These are phyloP conservation scores for Actinomucor elegans DNA, from an alignment of 371 early-diverging fungal species.

Conservation along the genomic window DNA sequence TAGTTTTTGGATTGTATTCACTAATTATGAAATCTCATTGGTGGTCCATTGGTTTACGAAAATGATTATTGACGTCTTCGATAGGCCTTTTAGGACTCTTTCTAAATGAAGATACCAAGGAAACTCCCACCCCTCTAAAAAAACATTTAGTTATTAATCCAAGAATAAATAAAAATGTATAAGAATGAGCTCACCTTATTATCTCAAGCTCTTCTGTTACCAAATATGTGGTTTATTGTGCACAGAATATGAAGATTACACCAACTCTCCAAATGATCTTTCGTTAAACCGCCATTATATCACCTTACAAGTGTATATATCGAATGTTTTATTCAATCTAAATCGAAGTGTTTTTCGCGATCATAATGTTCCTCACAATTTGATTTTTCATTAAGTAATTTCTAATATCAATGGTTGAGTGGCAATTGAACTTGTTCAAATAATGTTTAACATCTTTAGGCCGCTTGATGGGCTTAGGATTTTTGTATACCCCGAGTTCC, in stretches of 20 bases:
- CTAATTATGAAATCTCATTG: constrained; percentile 15
- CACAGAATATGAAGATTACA: constrained; percentile 18
- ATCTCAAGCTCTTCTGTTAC: constrained; percentile 17
- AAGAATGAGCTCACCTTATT: constrained; percentile 16
- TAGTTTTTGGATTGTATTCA: constrained; percentile 8
- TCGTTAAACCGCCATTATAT: constrained; percentile 19
- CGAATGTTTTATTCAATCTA: constrained; percentile 24
- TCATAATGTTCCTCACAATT: constrained; percentile 21
- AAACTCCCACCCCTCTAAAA: constrained; percentile 21
- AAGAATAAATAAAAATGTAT: constrained; percentile 23
- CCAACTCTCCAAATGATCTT: constrained; percentile 24
- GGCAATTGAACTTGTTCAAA: constrained; percentile 24
- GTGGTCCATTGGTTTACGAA: too few relatives aligned
- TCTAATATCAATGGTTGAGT: constrained; percentile 21
- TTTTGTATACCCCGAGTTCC: constrained; percentile 10
- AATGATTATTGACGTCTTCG: constrained; percentile 20
- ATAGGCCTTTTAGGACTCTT: constrained; percentile 24
- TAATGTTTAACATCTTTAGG: constrained; percentile 18
- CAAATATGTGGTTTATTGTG: constrained; percentile 21
- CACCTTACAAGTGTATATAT: constrained; percentile 19
- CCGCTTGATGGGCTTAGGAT: constrained; percentile 12
- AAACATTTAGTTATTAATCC: constrained; percentile 21
- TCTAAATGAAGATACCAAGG: constrained; percentile 22
- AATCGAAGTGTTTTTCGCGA: constrained; percentile 23
- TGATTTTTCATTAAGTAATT: constrained; percentile 20